Percentiles rank a stretch among this genome's conserved stretches.
Conservation (phyloP, 169 alveolate genomes). For the Sarcocystis neurona region DNA sequence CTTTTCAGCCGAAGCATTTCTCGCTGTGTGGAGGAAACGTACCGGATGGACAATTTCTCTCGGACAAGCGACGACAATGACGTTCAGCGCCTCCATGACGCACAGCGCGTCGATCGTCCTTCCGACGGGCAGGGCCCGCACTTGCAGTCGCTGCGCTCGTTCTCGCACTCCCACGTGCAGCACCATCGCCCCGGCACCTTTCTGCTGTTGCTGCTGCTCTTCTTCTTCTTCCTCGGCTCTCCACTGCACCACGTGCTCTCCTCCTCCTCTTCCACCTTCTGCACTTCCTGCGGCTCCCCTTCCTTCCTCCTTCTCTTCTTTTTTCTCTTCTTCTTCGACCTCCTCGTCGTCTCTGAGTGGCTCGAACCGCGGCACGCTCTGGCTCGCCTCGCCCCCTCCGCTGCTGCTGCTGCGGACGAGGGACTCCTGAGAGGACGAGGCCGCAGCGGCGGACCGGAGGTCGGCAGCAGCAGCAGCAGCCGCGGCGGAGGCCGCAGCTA, state of each 20-base stretch:
- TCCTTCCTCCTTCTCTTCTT: too few species aligned
- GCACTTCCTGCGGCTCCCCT: too few species aligned
- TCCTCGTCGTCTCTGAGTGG: too few species aligned
- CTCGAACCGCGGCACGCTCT: not conserved
- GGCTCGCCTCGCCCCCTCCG: not conserved
- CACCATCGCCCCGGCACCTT: not conserved
- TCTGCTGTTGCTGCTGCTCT: too few species aligned
- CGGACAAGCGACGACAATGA: slow-evolving; percentile 39
- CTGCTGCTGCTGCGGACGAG: not conserved
- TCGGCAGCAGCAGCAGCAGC: not conserved
- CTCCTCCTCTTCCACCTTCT: too few species aligned
- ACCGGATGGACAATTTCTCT: slow-evolving; percentile 21
- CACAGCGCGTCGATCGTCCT: slow-evolving; percentile 50
- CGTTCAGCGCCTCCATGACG: not conserved
- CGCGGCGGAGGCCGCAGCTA: not conserved
- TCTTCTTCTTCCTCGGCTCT: too few species aligned
- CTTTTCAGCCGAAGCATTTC: not conserved
- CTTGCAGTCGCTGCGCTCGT: slow-evolving; percentile 52
- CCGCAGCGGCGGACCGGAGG: not conserved
- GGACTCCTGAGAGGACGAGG: not conserved
- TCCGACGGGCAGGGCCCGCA: slow-evolving; percentile 32
- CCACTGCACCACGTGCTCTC: too few species aligned
- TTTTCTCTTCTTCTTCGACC: too few species aligned
- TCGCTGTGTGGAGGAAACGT: not conserved
- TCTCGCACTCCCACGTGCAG: slow-evolving; percentile 46